Evolutionary conservation across 164 flowering plant species (phyloP), one percentile per base, ranked within the genome.

Genomic region (Kingdonia uniflora): DNA sequence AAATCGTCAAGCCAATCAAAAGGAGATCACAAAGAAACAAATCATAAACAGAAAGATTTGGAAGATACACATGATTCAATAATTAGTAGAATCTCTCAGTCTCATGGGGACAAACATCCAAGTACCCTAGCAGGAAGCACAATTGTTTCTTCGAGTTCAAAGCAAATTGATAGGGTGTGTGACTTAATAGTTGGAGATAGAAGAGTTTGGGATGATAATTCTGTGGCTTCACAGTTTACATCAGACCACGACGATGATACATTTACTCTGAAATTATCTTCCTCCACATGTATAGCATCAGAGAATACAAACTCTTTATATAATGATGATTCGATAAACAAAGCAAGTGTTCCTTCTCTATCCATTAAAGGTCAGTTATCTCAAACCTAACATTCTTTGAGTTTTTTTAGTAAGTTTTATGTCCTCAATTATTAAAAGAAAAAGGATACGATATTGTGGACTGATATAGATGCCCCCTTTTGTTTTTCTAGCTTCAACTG

Each of bases 401-500:
- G 8, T 3, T 29, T 3, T 29, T 3, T 8, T 29, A 29, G 35
- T 29, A 29, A 29, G 35, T 29, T 3, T 29, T 29, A 8, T 29
- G 4, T 8, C 35, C 8, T 8, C 8, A 44, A 11, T 19, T 45
- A 16, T 7, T 11, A 20, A 14, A 37, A 38, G 12, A 37, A 37
- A 19, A 2, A n/a, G 56, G 43, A 23, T 10, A 1, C n/a, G 14
- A 15, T 15, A 14, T 4, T 24, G 13, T 53, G 21, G 51, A 38
- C 59, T 68, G 43, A 71, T 56, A 29, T 21, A 20, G 13, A 20
- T 47, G 26, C 14, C 6, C 15, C 12, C 43, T 67, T 51, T 21
- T 53, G n/a, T 39, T 62, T 73, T 55, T 55, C 14, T 78, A 92
- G 97, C 97, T 68, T 97, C 99, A 46, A 80, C 64, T 47, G 84